These are phyloP conservation scores for Endoconidiophora polonica DNA, from an alignment of 2,329 filamentous ascomycete genomes.

Conservation along the genomic window DNA sequence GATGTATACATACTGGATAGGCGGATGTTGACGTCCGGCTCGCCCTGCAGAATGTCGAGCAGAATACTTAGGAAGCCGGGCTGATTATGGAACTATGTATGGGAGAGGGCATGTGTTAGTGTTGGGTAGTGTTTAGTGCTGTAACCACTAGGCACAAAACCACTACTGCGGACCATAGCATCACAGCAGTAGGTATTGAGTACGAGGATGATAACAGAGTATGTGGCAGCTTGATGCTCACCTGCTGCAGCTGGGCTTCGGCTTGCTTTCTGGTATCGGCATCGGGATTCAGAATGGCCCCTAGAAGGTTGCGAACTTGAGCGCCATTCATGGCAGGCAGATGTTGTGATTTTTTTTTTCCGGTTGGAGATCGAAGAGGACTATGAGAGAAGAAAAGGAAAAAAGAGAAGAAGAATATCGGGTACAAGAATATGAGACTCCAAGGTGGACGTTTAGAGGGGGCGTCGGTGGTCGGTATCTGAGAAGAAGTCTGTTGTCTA, in stretches of 20 bases:
- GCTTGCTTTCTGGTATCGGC: slow-evolving; percentile 59
- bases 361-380: not conserved
- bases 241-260: slow-evolving; percentile 68
- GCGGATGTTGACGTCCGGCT: slow-evolving; percentile 71
- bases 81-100: slow-evolving; percentile 65
- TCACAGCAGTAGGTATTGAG: not conserved
- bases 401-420: not conserved
- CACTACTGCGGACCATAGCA: not conserved
- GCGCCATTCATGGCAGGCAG: slow-evolving; percentile 49
- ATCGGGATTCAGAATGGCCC: slow-evolving; percentile 58
- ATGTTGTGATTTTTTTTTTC: not conserved
- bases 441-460: not conserved
- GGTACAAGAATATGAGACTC: no score
- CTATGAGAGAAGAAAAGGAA: not conserved
- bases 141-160: not conserved
- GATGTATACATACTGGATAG: slow-evolving; percentile 57
- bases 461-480: no score
- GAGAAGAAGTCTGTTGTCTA: no score
- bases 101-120: not conserved
- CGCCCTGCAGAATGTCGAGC: slow-evolving; percentile 74
- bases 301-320: slow-evolving; percentile 59
- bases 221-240: slow-evolving; percentile 26
- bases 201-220: not conserved
- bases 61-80: slow-evolving; percentile 81
- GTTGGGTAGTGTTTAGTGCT: not conserved